These are phyloP conservation scores for Podaxis sp. DNA, from an alignment of 768 basidiomycete species.

Conservation along the genomic window DNA sequence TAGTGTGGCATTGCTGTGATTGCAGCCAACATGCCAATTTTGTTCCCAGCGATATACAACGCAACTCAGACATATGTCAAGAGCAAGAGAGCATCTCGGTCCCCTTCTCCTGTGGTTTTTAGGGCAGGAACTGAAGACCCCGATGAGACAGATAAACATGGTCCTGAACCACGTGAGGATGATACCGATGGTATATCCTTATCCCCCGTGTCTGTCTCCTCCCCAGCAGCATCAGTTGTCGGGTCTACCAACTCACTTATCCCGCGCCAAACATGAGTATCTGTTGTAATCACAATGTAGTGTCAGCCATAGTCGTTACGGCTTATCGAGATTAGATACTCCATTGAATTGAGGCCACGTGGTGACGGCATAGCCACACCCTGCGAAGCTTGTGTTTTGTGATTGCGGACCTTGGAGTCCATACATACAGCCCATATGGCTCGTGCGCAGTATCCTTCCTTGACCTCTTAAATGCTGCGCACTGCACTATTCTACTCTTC, in stretches of 20 bases:
- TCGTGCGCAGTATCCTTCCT: neutral
- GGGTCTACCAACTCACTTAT: neutral
- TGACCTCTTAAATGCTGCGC: neutral
- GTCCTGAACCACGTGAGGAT: neutral
- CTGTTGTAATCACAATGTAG: no score
- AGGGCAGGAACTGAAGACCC: neutral
- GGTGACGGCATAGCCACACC: neutral
- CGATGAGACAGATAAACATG: neutral
- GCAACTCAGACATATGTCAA: neutral
- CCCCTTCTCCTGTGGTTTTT: neutral
- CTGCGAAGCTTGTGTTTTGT: neutral
- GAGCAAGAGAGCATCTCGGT: neutral
- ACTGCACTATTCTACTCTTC: neutral
- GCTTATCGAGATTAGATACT: no score
- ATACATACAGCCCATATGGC: slow-evolving; percentile 2
- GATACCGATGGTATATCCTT: neutral
- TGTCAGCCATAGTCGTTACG: no score
- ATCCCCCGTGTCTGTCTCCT: neutral
- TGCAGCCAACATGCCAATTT: neutral
- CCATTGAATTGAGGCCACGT: no score
- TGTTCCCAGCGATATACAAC: neutral
- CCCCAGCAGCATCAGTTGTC: neutral
- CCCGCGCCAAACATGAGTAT: neutral
- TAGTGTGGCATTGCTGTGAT: neutral
- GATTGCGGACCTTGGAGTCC: neutral